Evolutionary conservation across 2,329 filamentous ascomycete species (phyloP), one percentile per base, ranked within the genome.

Genomic region (Penicillium sp.): DNA sequence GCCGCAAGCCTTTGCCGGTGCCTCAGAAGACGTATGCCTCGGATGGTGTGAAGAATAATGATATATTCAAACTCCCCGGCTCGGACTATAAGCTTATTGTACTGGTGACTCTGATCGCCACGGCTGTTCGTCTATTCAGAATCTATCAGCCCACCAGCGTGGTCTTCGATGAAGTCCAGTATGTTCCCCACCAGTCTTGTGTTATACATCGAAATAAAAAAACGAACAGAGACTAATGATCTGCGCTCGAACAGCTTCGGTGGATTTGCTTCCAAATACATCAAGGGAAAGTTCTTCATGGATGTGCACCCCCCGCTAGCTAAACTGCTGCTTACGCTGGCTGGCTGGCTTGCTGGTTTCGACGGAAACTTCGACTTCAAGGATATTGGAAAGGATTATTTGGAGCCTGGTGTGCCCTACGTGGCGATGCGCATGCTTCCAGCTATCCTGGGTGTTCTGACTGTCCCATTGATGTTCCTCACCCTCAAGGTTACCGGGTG

Each of bases 201-300:
- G 36, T 19, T 54, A 23, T 25, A 45, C n/a, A 33, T 47, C 60
- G 23, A 48, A 61, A 53, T 19, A 8, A 16, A 13, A 15, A 46
- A 15, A 46, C 6, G 45, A 23, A 51, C 23, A 23, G 53, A 39
- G n/a, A 45, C 52, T 60, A 51, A 57, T 27, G 11, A 36, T 45
- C 10, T 36, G 4, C 15, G 13, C n/a, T 29, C 56, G 48, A 62
- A 64, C 70, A 96, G 92, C 78, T 99, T 99, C 75, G 94, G 94
- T 75, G 94, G 94, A 48, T 99, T 99, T 74, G 94, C 94, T 64
- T 91, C 90, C 68, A 99, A 99, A 78, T 99, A 99, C 77, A 97
- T 99, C 83, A 97, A 99, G 82, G 94, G 94, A 71, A 89, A 84
- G 74, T 99, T 99, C 84, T 99, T 99, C 77, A 99, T 99, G 94